These are phyloP conservation scores for Xylaria multiplex DNA, from an alignment of 2,329 filamentous ascomycete species.

Conservation along the genomic window DNA sequence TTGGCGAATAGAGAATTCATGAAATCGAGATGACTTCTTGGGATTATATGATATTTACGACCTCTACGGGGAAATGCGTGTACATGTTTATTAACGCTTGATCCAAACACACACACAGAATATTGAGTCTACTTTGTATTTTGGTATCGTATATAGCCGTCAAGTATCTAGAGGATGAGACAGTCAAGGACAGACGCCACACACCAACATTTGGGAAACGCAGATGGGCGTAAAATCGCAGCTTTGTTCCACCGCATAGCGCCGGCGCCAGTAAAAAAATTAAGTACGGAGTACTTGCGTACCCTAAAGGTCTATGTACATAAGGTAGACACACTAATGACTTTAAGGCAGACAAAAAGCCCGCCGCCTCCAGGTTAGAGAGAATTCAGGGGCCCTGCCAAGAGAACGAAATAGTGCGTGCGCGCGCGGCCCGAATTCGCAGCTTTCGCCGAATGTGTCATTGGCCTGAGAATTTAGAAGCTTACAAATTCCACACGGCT, in stretches of 20 bases:
- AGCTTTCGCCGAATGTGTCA: constrained; percentile 38
- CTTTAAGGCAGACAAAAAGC: no score
- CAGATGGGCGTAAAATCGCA: neutral
- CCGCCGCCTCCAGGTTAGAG: no score
- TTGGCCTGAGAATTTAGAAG: constrained; percentile 10
- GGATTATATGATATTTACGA: neutral
- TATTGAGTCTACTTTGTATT: neutral
- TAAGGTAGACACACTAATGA: no score
- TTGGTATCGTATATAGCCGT: neutral
- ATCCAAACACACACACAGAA: neutral
- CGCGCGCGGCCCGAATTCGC: constrained; percentile 21
- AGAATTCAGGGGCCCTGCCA: constrained; percentile 1
- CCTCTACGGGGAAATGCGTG: neutral
- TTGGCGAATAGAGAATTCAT: neutral
- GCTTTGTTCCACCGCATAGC: neutral
- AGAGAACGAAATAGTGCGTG: neutral
- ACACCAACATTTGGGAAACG: neutral
- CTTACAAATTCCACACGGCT: constrained; percentile 21
- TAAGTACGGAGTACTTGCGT: neutral
- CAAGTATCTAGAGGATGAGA: neutral
- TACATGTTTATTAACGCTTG: neutral
- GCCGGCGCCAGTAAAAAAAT: neutral
- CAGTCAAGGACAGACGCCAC: neutral
- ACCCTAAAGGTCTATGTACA: no score
- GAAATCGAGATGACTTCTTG: neutral